Conservation (phyloP, 257 asterid species). For the Sherardia arvensis region DNA sequence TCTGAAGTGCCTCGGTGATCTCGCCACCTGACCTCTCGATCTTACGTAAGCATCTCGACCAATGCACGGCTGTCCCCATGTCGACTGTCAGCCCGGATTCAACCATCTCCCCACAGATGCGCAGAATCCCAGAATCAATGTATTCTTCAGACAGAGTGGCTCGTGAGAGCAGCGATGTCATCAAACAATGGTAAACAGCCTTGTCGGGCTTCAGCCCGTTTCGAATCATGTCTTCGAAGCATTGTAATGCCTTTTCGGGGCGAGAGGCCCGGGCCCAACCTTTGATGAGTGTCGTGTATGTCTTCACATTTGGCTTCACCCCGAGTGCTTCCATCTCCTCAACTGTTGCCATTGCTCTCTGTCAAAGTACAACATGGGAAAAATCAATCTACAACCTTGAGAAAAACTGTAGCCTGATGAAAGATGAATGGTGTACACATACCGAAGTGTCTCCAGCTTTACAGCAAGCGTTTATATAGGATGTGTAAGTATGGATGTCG, state of each 20-base stretch:
- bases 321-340: slow-evolving; percentile 77
- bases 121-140: slow-evolving; percentile 45
- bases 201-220: slow-evolving; percentile 71
- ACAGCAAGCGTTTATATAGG: slow-evolving; percentile 88
- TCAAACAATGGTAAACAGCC: slow-evolving; percentile 92
- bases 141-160: slow-evolving; percentile 82
- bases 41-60: slow-evolving; percentile 78
- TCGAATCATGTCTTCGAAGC: slow-evolving; percentile 81
- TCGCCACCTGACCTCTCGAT: slow-evolving; percentile 75
- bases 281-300: slow-evolving; percentile 83
- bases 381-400: not conserved
- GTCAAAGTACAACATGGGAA: not conserved
- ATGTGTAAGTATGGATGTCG: slow-evolving; percentile 92
- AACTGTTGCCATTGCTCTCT: slow-evolving; percentile 70
- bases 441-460: slow-evolving; percentile 99
- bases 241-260: slow-evolving; percentile 88
- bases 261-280: slow-evolving; percentile 98
- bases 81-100: slow-evolving; percentile 51
- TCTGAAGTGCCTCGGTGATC: slow-evolving; percentile 87
- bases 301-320: slow-evolving; percentile 71
- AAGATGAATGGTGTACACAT: slow-evolving; percentile 8
- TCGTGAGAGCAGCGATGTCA: slow-evolving; percentile 82
- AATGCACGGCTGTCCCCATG: slow-evolving; percentile 97
- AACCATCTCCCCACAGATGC: slow-evolving; percentile 68
- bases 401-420: not conserved